Base-by-base conservation (phyloP, 208 protist genomes). In the Angomonas ambiguus region DNA sequence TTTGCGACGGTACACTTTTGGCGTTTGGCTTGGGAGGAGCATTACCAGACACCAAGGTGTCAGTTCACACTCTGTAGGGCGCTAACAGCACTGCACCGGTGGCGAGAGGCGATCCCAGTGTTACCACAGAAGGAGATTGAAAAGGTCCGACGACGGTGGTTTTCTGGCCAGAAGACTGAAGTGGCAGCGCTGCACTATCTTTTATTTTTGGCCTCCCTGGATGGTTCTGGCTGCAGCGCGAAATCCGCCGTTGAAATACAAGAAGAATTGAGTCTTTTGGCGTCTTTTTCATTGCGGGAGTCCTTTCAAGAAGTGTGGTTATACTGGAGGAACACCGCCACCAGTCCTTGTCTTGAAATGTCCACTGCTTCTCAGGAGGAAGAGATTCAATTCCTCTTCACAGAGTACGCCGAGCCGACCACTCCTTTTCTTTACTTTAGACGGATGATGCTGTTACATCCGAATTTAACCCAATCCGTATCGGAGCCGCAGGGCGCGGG, bases 191-290 rank as follows among this genome's bases (percentile, higher is more conserved):
- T 69, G 49, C 45, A 53, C 24, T 53, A 41, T 48, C 28, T 70
- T 51, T 70, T 70, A 25, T 70, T 64, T 64, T 60, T 22, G 20
- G 55, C 55, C 18, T 53, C 45, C 18, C 24, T 13, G 10, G 45
- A 53, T 53, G 18, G 20, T 5, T 27, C 45, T 8, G 45, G 45
- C 18, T 27, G 45, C 20, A 53, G 45, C 20, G 45, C 45, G 45
- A 24, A 8, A 5, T 27, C 18, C 5, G 45, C 45, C 5, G 18
- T 27, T 5, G 20, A 24, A 24, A 53, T 53, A 8, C 4, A 27
- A 13, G 3, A n/a, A 24, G 45, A 53, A 20, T 20, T 53, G 20
- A 8, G 20, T 20, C 4, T 5, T 5, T 20, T 5, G 38, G 16
- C 11, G 8, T 8, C 11, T 16, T n/a, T 8, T 16, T 16, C 8